Evolutionary conservation across 2,329 filamentous ascomycete genomes (phyloP).

Genomic region (Pyrenochaeta sp.): DNA sequence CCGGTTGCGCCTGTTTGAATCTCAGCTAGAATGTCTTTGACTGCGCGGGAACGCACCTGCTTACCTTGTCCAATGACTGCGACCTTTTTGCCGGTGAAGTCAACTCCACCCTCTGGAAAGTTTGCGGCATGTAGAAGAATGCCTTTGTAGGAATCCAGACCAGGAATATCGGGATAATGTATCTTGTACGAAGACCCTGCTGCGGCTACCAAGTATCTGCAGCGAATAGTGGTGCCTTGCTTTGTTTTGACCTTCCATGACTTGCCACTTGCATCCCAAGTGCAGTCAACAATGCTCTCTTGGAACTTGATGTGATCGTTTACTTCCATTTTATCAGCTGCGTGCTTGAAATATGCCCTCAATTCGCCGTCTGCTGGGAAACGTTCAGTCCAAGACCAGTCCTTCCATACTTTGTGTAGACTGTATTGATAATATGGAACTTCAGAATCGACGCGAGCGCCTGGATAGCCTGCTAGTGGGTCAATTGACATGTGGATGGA

Average conservation of each 20-base stretch:
- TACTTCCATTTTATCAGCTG: slow-evolving; percentile 61
- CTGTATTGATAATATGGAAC: slow-evolving; percentile 52
- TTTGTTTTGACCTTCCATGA: slow-evolving; percentile 21
- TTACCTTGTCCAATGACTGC: slow-evolving; percentile 69
- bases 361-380: slow-evolving; percentile 60
- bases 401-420: slow-evolving; percentile 50
- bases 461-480: no score
- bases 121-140: slow-evolving; percentile 63
- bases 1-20: slow-evolving; percentile 67
- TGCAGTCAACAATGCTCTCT: slow-evolving; percentile 1
- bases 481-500: no score
- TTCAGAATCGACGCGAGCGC: slow-evolving; percentile 53
- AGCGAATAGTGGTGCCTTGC: slow-evolving; percentile 10
- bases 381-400: slow-evolving; percentile 61
- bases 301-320: slow-evolving; percentile 53
- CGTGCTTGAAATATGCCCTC: slow-evolving; percentile 62
- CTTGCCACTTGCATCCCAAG: background rate
- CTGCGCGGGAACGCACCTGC: no score
- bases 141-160: slow-evolving; percentile 65
- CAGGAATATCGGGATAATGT: slow-evolving; percentile 63
- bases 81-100: slow-evolving; percentile 61
- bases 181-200: slow-evolving; percentile 63
- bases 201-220: slow-evolving; percentile 57
- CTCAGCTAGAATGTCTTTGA: no score
- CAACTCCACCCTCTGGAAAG: slow-evolving; percentile 63